phyloP scores from a whole-genome alignment of 768 basidiomycete species.

The Megacollybia marginata region DNA sequence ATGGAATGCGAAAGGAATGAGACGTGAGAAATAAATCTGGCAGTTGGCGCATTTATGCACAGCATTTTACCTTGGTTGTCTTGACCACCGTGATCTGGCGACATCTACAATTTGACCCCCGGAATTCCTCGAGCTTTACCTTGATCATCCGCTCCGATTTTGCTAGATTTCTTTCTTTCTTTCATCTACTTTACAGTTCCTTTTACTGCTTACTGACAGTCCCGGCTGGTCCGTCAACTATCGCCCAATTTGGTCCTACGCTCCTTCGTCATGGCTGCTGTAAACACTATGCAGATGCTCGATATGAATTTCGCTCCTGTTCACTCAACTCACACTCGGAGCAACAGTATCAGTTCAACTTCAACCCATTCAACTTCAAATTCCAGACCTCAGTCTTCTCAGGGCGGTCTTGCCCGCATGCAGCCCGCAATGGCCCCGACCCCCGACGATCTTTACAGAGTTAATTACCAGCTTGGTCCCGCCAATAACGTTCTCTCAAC shows the following conservation, averaged over 20 bases:
- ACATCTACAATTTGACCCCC: neutral
- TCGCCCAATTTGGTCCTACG: neutral
- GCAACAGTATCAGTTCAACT: conserved; percentile 70
- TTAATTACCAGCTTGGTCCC: conserved; percentile 47
- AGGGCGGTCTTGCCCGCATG: conserved; percentile 51
- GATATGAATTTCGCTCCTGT: conserved; percentile 67
- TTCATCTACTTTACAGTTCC: conserved; percentile 16
- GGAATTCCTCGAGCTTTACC: neutral
- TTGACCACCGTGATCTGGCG: conserved; percentile 16
- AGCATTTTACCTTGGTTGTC: neutral
- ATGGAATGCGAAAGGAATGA: too few species aligned
- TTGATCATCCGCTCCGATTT: neutral
- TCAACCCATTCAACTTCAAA: conserved; percentile 59
- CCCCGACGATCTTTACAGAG: conserved; percentile 65
- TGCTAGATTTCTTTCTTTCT: conserved; percentile 13
- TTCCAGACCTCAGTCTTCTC: conserved; percentile 75
- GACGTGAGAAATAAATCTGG: too few species aligned
- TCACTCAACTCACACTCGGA: conserved; percentile 63
- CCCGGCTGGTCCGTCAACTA: conserved; percentile 54
- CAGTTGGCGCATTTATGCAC: too few species aligned
- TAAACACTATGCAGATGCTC: conserved; percentile 69
- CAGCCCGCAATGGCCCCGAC: conserved; percentile 42
- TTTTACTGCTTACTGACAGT: conserved; percentile 18
- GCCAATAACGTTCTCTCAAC: conserved; percentile 36
- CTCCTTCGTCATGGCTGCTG: conserved; percentile 48